Conservation (phyloP, 371 early-diverging fungal genomes). For the Conidiobolus incongruus region DNA sequence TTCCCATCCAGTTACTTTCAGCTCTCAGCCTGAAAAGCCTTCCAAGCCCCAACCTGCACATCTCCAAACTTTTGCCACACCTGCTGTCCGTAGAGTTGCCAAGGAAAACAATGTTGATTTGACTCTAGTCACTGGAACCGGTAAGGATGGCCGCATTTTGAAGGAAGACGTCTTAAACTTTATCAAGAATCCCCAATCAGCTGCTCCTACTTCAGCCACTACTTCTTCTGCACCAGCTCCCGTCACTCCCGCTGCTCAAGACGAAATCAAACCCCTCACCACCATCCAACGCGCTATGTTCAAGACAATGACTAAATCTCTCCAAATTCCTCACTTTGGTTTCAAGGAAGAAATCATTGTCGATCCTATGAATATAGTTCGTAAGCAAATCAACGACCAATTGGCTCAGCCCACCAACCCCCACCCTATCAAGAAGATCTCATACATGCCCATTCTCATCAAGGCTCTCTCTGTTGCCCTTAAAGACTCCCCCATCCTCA, state of each 20-base stretch:
- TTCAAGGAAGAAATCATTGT: slow-evolving; percentile 78
- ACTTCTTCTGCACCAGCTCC: slow-evolving; percentile 1
- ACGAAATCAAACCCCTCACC: slow-evolving; percentile 30
- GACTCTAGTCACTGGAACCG: slow-evolving; percentile 41
- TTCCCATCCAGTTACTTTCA: too few relatives aligned
- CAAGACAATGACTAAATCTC: slow-evolving; percentile 81
- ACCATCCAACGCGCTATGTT: slow-evolving; percentile 91
- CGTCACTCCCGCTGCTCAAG: slow-evolving; percentile 9
- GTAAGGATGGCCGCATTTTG: slow-evolving; percentile 65
- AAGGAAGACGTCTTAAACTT: slow-evolving; percentile 73
- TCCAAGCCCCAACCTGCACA: too few relatives aligned
- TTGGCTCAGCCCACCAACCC: slow-evolving; percentile 13
- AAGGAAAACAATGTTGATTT: slow-evolving; percentile 62
- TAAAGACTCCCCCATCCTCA: slow-evolving; percentile 66
- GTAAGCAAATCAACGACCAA: slow-evolving; percentile 39
- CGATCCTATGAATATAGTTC: slow-evolving; percentile 34
- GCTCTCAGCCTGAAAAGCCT: too few relatives aligned
- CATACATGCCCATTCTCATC: slow-evolving; percentile 87
- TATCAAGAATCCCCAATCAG: slow-evolving; percentile 7
- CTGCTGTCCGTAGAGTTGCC: slow-evolving; percentile 80
- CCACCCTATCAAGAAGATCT: slow-evolving; percentile 45
- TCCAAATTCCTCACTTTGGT: slow-evolving; percentile 84
- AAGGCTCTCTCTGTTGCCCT: slow-evolving; percentile 79
- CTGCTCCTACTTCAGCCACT: background rate
- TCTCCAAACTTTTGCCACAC: slow-evolving; percentile 36